phyloP scores from a whole-genome alignment of 352 stramenopile species.

The Globisporangium canariense region DNA sequence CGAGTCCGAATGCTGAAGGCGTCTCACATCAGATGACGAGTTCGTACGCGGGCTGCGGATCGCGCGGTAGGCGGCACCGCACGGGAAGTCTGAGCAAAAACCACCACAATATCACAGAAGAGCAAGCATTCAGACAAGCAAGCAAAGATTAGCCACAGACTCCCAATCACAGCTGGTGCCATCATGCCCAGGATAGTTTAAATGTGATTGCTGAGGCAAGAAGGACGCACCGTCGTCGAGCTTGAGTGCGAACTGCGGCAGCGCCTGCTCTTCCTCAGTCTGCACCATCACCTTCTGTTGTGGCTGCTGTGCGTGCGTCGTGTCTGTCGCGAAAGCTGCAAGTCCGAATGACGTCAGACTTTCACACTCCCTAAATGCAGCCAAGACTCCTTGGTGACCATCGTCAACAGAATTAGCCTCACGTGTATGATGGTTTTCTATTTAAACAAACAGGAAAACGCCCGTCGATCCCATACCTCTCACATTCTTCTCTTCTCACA shows the following conservation, averaged over 20 bases:
- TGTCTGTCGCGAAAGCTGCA: background rate
- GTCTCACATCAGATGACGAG: conserved; percentile 8
- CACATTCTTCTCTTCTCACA: background rate
- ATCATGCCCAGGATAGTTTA: background rate
- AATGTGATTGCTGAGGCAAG: background rate
- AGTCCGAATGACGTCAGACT: background rate
- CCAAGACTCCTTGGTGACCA: background rate
- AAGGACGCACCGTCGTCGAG: conserved; percentile 16
- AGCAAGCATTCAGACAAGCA: background rate
- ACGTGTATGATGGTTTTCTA: background rate
- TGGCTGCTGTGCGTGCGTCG: background rate
- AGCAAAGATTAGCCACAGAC: background rate
- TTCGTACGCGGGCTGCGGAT: conserved; percentile 35
- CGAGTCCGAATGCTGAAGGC: conserved; percentile 5
- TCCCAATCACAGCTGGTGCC: background rate
- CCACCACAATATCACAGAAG: background rate
- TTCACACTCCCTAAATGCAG: background rate
- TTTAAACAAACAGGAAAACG: conserved; percentile 3
- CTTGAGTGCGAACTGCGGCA: conserved; percentile 11
- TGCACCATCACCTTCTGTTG: conserved; percentile 14
- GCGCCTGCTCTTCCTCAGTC: background rate
- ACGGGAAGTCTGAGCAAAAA: conserved; percentile 29
- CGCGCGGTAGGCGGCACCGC: conserved; percentile 44
- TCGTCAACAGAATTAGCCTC: conserved; percentile 8
- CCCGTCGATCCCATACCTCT: background rate